A percentile compares a stretch with the other conserved stretches of the same genome.
These are phyloP conservation scores for Fusarium hostae DNA, from an alignment of 2,329 filamentous ascomycete species.

Conservation along the genomic window DNA sequence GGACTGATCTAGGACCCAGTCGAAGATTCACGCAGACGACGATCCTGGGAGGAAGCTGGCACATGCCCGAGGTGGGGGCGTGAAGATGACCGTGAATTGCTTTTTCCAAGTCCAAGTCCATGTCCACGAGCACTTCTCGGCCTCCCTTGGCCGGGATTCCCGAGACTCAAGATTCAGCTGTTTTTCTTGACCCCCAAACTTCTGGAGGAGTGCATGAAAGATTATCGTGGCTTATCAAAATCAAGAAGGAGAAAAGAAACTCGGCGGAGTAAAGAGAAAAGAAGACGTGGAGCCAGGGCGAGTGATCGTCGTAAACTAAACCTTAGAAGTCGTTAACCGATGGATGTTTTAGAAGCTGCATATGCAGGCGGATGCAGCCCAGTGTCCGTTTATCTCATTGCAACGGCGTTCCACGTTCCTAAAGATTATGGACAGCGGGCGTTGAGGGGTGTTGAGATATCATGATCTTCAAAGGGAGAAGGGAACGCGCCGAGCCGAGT, in stretches of 20 bases:
- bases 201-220: slow-evolving; percentile 3
- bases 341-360: slow-evolving; percentile 6
- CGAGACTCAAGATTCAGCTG: slow-evolving; percentile 2
- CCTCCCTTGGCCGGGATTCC: slow-evolving; percentile 12
- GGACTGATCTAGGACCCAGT: background rate
- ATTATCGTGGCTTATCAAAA: slow-evolving; percentile 11
- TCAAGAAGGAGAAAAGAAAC: slow-evolving; percentile 8
- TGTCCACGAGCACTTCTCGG: background rate
- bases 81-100: slow-evolving; percentile 28
- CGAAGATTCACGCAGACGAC: slow-evolving; percentile 2
- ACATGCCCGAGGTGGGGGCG: slow-evolving; percentile 20
- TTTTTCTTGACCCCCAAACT: background rate
- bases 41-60: slow-evolving; percentile 19
- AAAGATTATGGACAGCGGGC: background rate
- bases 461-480: slow-evolving; percentile 19
- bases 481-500: slow-evolving; percentile 35
- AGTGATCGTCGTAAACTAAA: slow-evolving; percentile 16
- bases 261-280: slow-evolving; percentile 14
- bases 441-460: slow-evolving; percentile 17
- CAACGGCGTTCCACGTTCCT: slow-evolving; percentile 22
- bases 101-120: slow-evolving; percentile 19
- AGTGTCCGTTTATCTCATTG: slow-evolving; percentile 8
- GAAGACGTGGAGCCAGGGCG: slow-evolving; percentile 13
- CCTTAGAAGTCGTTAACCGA: slow-evolving; percentile 8
- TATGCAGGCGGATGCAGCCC: slow-evolving; percentile 3